phyloP scores from a whole-genome alignment of 1,139 yeast species.

The Blastobotrys apis region DNA sequence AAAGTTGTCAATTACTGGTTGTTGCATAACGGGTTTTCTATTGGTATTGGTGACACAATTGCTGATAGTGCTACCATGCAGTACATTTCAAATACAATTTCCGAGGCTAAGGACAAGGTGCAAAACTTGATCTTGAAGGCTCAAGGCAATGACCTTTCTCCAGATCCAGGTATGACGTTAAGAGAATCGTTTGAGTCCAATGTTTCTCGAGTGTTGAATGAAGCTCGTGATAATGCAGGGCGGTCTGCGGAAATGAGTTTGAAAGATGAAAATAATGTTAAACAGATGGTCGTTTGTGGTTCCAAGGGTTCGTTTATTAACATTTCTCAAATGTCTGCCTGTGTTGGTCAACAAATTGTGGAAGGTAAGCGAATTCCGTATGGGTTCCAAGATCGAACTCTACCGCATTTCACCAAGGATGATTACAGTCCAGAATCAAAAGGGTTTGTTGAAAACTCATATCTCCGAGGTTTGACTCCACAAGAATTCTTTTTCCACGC shows the following conservation, averaged over 20 bases:
- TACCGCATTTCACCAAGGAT: slow-evolving; percentile 97
- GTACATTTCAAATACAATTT: slow-evolving; percentile 85
- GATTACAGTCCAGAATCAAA: slow-evolving; percentile 97
- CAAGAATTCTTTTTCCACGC: slow-evolving; percentile 99
- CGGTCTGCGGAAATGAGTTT: slow-evolving; percentile 95
- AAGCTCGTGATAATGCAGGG: slow-evolving; percentile 99
- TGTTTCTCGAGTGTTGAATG: slow-evolving; percentile 90
- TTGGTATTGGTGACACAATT: slow-evolving; percentile 99
- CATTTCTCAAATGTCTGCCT: slow-evolving; percentile 99
- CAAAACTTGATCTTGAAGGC: slow-evolving; percentile 91
- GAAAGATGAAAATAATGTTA: slow-evolving; percentile 91
- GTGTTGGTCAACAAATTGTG: slow-evolving; percentile 99
- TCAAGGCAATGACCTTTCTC: slow-evolving; percentile 78
- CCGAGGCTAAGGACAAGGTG: slow-evolving; percentile 87
- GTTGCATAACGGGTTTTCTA: slow-evolving; percentile 92
- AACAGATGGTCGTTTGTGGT: slow-evolving; percentile 99
- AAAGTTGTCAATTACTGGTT: slow-evolving; percentile 96
- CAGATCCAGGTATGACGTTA: slow-evolving; percentile 99
- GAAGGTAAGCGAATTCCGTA: slow-evolving; percentile 99
- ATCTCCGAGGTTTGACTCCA: slow-evolving; percentile 95
- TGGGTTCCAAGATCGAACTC: slow-evolving; percentile 92
- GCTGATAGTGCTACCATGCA: slow-evolving; percentile 97
- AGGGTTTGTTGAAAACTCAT: slow-evolving; percentile 97
- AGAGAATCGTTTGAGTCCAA: slow-evolving; percentile 98
- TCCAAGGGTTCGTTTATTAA: slow-evolving; percentile 98